Evolutionary conservation across 2,329 filamentous ascomycete species (phyloP), one percentile per base, ranked within the genome.

Genomic region (Colletotrichum australisinense): DNA sequence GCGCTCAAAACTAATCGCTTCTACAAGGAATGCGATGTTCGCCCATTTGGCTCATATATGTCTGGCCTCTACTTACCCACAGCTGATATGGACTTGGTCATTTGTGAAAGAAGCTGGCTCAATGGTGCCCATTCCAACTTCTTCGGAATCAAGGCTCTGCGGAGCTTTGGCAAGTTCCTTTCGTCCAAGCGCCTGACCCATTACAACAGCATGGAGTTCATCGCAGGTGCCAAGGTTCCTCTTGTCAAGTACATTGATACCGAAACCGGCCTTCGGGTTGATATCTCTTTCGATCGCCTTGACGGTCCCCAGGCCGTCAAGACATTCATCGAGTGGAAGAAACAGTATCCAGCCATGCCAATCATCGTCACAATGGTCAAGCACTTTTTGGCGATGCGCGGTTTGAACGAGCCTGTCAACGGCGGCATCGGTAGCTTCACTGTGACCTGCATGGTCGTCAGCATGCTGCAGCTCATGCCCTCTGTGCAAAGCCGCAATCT

Each of bases 401-500:
- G 93, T 1, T 86, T 98, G 65, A 98, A 98, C 77, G 97, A 99
- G 82, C 95, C 97, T 4, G 93, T 94, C 53, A 94, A 92, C 74
- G 97, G 97, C 69, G 97, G 97, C 3, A 91, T 99, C 65, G 97
- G 97, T 67, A 97, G 97, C 3, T 98, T 98, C 80, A 94, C 95
- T 1, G 93, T 97, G 75, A 98, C 96, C 69, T 99, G 97, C 85
- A 87, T 99, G 75, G 94, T 98, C 6, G 94, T 97, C 72, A 97
- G 94, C 85, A 91, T 98, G 82, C 84, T 98, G 59, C 94, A 98
- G 80, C 87, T 94, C 76, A 90, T 95, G 86, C 94, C 95, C 11
- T 88, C 92, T 74, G 86, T 92, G 1, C 91, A 94, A 77, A 90
- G 88, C 74, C 83, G 88, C 30, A 88, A 86, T 71, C 85, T 93